Evolutionary conservation across 345 rosid species (phyloP).

Genomic region (Geranium brycei): DNA sequence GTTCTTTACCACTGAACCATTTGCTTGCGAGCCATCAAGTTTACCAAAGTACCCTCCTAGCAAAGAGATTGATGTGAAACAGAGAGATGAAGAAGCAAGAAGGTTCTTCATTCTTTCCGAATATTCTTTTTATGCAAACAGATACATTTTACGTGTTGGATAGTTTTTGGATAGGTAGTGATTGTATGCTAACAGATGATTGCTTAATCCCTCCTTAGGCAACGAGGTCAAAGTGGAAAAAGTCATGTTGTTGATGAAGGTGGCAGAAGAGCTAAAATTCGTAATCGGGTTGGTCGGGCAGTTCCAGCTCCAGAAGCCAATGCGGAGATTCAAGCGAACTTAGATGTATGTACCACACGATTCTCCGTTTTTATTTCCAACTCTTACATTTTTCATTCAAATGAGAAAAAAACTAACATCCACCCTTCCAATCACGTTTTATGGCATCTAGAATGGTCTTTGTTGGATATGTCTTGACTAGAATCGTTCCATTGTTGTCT

Average conservation of each 20-base stretch:
- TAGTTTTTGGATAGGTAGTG: no score
- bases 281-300: slow-evolving; percentile 48
- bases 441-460: no score
- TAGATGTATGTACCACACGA: slow-evolving; percentile 32
- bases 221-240: no score
- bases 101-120: slow-evolving; percentile 29
- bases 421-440: no score
- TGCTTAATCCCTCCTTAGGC: no score
- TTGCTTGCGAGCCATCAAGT: slow-evolving; percentile 71
- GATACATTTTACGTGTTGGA: no score
- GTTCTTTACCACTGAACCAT: slow-evolving; percentile 77
- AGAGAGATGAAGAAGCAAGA: slow-evolving; percentile 69
- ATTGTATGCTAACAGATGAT: no score
- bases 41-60: slow-evolving; percentile 86
- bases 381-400: no score
- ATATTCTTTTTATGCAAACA: slow-evolving; percentile 4
- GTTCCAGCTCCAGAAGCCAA: slow-evolving; percentile 85
- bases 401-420: no score
- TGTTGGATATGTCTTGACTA: no score
- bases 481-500: no score
- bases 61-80: slow-evolving; percentile 76
- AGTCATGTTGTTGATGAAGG: no score
- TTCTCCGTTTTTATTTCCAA: neutral
- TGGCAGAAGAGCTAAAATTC: slow-evolving; percentile 1
- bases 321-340: slow-evolving; percentile 61